Percentiles rank a stretch among this genome's conserved stretches.
Conservation (phyloP, 2,329 filamentous ascomycete genomes). For the Aspergillus fumigatiaffinis region DNA sequence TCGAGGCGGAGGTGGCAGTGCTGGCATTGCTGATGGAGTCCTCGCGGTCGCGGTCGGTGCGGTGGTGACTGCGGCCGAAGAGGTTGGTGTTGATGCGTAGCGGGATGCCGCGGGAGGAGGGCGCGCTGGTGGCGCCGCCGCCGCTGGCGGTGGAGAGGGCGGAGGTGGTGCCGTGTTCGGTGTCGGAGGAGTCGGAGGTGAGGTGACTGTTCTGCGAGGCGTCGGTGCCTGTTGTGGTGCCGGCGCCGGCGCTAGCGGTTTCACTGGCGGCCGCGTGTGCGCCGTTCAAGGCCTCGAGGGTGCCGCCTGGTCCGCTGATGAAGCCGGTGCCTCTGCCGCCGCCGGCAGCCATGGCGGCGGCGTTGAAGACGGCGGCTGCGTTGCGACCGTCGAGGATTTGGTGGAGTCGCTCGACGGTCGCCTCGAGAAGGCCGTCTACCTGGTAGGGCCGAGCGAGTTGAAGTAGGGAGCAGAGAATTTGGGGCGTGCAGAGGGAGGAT, state of each 20-base stretch:
- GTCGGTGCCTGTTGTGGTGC: slow-evolving; percentile 18
- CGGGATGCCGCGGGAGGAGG: slow-evolving; percentile 28
- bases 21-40: slow-evolving; percentile 39
- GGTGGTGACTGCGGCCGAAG: slow-evolving; percentile 21
- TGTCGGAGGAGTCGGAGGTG: slow-evolving; percentile 38
- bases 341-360: slow-evolving; percentile 94
- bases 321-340: slow-evolving; percentile 80
- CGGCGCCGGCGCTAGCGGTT: slow-evolving; percentile 9
- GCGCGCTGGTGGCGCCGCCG: slow-evolving; percentile 19
- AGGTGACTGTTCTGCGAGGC: slow-evolving; percentile 27
- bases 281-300: slow-evolving; percentile 40
- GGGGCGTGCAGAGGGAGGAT: slow-evolving; percentile 81
- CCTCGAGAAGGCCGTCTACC: slow-evolving; percentile 86
- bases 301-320: slow-evolving; percentile 51
- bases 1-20: slow-evolving; percentile 37
- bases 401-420: slow-evolving; percentile 86
- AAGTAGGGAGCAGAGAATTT: slow-evolving; percentile 90
- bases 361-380: slow-evolving; percentile 95
- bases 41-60: slow-evolving; percentile 27
- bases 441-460: slow-evolving; percentile 92
- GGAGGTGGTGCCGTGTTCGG: slow-evolving; percentile 30
- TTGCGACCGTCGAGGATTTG: slow-evolving; percentile 87
- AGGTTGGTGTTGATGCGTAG: slow-evolving; percentile 41
- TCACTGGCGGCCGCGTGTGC: slow-evolving; percentile 23
- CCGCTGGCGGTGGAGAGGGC: slow-evolving; percentile 25